These are phyloP conservation scores for Pyrenula aspistea DNA, from an alignment of 495 filamentous ascomycete genomes.

Conservation along the genomic window DNA sequence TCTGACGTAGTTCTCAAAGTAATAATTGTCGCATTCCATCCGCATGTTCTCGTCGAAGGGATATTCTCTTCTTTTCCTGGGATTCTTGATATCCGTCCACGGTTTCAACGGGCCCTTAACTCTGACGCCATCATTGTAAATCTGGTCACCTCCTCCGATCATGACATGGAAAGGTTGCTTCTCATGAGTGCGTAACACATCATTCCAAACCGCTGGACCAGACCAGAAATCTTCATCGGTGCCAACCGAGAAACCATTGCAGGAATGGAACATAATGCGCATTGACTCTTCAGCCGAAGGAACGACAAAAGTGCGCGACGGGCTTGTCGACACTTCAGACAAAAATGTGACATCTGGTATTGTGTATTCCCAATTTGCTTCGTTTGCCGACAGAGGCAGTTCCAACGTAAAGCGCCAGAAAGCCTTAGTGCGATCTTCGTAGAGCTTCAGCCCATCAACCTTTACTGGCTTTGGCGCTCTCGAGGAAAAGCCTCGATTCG, in stretches of 20 bases:
- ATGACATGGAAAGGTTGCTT: conserved; percentile 82
- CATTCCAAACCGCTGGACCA: conserved; percentile 80
- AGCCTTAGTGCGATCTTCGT: conserved; percentile 60
- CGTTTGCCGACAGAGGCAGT: conserved; percentile 32
- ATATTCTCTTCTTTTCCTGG: conserved; percentile 65
- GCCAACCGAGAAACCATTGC: conserved; percentile 91
- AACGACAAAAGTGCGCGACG: conserved; percentile 50
- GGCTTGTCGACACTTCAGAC: conserved; percentile 24
- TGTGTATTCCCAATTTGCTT: conserved; percentile 37
- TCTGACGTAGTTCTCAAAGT: conserved; percentile 74
- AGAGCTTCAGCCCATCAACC: conserved; percentile 54
- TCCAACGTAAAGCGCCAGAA: conserved; percentile 72
- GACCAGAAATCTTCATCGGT: conserved; percentile 78
- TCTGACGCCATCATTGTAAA: conserved; percentile 86
- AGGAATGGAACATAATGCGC: conserved; percentile 92
- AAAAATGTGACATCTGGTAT: conserved; percentile 28
- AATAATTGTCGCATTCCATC: conserved; percentile 73
- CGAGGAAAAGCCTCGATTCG: background rate
- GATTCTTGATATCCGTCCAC: conserved; percentile 77
- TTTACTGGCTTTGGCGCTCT: background rate
- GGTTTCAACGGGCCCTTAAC: conserved; percentile 63
- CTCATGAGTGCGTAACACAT: conserved; percentile 60
- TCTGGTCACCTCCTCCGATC: conserved; percentile 91
- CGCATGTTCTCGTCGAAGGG: conserved; percentile 65
- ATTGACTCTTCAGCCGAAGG: conserved; percentile 73